Percentiles rank a stretch among this genome's conserved stretches.
These are phyloP conservation scores for Vitis hybrid DNA, from an alignment of 177 flowering plant species.

Conservation along the genomic window DNA sequence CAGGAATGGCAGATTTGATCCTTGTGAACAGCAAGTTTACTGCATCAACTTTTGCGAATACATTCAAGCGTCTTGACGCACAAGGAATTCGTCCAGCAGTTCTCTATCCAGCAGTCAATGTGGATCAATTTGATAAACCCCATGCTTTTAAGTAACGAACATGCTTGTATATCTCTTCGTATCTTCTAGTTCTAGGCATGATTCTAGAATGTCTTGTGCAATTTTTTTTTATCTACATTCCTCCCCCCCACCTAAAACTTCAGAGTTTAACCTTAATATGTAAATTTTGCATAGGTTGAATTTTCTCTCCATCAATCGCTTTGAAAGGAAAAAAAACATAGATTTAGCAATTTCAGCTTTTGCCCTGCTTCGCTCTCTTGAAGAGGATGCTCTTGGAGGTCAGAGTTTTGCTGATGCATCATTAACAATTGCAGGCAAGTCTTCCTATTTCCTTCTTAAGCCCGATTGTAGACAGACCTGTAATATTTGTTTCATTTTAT, in stretches of 20 bases:
- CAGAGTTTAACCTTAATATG: not conserved
- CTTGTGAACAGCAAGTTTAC: conserved; percentile 96
- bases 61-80: conserved; percentile 72
- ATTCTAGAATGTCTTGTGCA: conserved; percentile 2
- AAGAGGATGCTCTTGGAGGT: conserved; percentile 31
- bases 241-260: not conserved
- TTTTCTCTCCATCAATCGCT: conserved; percentile 88
- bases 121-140: conserved; percentile 78
- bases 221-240: not conserved
- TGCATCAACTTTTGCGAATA: conserved; percentile 81
- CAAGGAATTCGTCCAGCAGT: conserved; percentile 77
- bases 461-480: too few relatives aligned
- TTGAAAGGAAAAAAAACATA: conserved; percentile 94
- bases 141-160: conserved; percentile 56
- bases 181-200: conserved; percentile 18
- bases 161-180: conserved; percentile 29
- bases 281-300: conserved; percentile 41
- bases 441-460: not conserved
- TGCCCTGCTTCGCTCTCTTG: conserved; percentile 47
- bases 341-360: conserved; percentile 85
- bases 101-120: conserved; percentile 91
- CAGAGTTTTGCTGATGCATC: conserved; percentile 37
- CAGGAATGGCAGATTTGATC: conserved; percentile 95
- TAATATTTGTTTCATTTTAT: too few relatives aligned
- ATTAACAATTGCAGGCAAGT: conserved; percentile 80